Conservation (phyloP, 495 filamentous ascomycete genomes). For the Stereocaulon alpinum region DNA sequence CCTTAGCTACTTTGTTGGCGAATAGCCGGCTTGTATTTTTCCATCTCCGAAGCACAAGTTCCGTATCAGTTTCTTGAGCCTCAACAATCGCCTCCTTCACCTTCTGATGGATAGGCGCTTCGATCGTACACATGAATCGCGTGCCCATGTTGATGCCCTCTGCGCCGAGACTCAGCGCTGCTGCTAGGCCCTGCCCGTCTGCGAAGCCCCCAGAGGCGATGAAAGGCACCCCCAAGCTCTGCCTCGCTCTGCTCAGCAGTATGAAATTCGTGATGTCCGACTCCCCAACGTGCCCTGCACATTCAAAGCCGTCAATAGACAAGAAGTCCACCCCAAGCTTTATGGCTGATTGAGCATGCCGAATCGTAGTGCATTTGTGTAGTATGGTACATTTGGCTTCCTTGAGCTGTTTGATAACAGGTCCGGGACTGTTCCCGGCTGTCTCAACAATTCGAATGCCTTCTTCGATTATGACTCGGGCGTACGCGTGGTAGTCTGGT, state of each 20-base stretch:
- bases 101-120: constrained; percentile 72
- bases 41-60: constrained; percentile 82
- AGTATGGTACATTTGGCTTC: constrained; percentile 65
- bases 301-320: constrained; percentile 95
- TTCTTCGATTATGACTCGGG: constrained; percentile 85
- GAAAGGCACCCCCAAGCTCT: constrained; percentile 78
- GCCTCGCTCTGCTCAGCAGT: constrained; percentile 73
- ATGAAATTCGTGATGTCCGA: constrained; percentile 97
- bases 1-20: constrained; percentile 74
- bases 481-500: constrained; percentile 87
- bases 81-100: constrained; percentile 89
- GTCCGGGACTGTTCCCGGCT: constrained; percentile 86
- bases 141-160: constrained; percentile 95
- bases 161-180: constrained; percentile 81
- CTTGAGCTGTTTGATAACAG: constrained; percentile 84
- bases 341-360: constrained; percentile 83
- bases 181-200: constrained; percentile 87
- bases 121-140: constrained; percentile 64
- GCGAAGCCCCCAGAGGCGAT: constrained; percentile 94
- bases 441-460: constrained; percentile 94
- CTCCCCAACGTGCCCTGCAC: constrained; percentile 93
- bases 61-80: constrained; percentile 82
- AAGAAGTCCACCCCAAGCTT: constrained; percentile 96
- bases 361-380: constrained; percentile 96
- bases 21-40: constrained; percentile 84